Evolutionary conservation across 2,329 filamentous ascomycete species (phyloP).

Genomic region (Nemania sp.): DNA sequence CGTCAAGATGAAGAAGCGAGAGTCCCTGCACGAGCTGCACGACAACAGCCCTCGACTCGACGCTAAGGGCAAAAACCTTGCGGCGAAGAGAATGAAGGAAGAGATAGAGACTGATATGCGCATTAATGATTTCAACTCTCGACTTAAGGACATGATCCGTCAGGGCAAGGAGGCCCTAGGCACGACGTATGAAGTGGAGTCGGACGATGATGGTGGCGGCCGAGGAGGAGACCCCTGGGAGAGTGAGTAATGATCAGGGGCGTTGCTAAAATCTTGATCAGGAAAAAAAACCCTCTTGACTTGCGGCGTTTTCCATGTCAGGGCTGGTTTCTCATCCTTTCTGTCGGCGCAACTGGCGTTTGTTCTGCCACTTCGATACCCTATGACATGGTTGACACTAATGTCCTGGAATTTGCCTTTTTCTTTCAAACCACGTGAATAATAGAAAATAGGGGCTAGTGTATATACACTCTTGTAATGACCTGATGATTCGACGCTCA

Average conservation of each 20-base stretch:
- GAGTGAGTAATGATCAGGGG: constrained; percentile 46
- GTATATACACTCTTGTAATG: constrained; percentile 33
- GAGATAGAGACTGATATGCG: constrained; percentile 83
- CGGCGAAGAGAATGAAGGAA: constrained; percentile 76
- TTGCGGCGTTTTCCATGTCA: neutral
- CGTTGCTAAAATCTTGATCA: neutral
- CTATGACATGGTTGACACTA: constrained; percentile 4
- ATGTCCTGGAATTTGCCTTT: constrained; percentile 17
- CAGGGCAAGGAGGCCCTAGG: constrained; percentile 90
- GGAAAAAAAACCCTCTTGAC: neutral
- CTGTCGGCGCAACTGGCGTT: constrained; percentile 23
- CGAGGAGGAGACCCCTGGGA: constrained; percentile 54
- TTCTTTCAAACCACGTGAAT: neutral
- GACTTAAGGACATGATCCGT: constrained; percentile 86
- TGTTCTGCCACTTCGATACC: constrained; percentile 21
- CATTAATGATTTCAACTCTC: constrained; percentile 82
- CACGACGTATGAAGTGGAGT: constrained; percentile 74
- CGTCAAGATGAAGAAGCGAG: constrained; percentile 37
- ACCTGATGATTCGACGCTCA: constrained; percentile 31
- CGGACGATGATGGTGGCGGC: constrained; percentile 49
- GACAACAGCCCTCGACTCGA: constrained; percentile 64
- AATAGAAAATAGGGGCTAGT: neutral
- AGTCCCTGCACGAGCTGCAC: constrained; percentile 44
- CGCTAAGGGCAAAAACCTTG: constrained; percentile 78
- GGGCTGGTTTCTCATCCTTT: constrained; percentile 11